These are phyloP conservation scores for Aspergillus quadrilineatus DNA, from an alignment of 2,329 filamentous ascomycete genomes.

Conservation along the genomic window DNA sequence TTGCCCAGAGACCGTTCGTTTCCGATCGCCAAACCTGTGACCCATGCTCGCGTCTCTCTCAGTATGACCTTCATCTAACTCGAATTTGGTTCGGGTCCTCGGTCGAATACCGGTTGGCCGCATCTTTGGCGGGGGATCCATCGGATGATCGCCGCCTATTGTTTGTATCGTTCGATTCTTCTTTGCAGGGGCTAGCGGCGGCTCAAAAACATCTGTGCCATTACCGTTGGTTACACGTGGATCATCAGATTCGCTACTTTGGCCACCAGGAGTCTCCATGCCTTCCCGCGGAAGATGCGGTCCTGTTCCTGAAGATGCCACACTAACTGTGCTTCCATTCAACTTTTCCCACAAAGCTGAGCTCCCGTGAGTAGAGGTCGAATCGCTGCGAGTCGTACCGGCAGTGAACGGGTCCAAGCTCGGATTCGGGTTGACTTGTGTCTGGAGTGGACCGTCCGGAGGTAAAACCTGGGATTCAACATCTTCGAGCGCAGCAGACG, in stretches of 20 bases:
- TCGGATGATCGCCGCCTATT: constrained; percentile 49
- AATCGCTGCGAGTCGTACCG: constrained; percentile 34
- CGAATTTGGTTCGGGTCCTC: constrained; percentile 40
- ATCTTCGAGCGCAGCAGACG: constrained; percentile 35
- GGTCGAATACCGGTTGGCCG: constrained; percentile 52
- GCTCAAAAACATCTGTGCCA: constrained; percentile 40
- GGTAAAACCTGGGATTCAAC: constrained; percentile 24
- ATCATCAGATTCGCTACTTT: constrained; percentile 46
- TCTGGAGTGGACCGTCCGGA: constrained; percentile 36
- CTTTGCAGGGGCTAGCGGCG: constrained; percentile 45
- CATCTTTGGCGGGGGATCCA: constrained; percentile 65
- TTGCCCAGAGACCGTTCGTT: constrained; percentile 90
- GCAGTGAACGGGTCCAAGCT: constrained; percentile 46
- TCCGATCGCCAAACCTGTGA: constrained; percentile 61
- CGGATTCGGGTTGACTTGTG: constrained; percentile 37
- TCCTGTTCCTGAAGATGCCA: constrained; percentile 34
- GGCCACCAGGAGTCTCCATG: constrained; percentile 63
- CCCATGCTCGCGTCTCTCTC: constrained; percentile 34
- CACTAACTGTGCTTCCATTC: constrained; percentile 47
- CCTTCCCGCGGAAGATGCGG: constrained; percentile 49
- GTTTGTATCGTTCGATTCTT: constrained; percentile 57
- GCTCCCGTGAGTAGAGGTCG: constrained; percentile 36
- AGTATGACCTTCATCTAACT: constrained; percentile 40
- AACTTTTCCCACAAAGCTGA: constrained; percentile 51
- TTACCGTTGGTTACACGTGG: constrained; percentile 35